Percentiles rank a stretch among this genome's conserved stretches.
These are phyloP conservation scores for Mycena epipterygia DNA, from an alignment of 768 basidiomycete genomes.

Conservation along the genomic window DNA sequence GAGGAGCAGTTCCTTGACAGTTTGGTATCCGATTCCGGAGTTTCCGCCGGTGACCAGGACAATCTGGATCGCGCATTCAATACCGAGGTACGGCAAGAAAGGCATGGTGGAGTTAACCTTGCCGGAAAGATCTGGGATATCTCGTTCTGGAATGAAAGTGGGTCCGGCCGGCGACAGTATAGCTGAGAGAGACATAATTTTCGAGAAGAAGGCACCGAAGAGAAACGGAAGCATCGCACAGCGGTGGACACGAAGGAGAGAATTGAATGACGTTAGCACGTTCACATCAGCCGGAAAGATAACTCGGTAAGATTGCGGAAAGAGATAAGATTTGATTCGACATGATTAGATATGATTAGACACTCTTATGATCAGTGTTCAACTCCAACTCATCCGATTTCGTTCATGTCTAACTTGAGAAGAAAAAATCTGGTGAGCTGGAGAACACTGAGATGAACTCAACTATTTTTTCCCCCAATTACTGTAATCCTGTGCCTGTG, in stretches of 20 bases:
- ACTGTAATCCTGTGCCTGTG: no score
- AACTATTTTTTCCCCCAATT: no score
- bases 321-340: no score
- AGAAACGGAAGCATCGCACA: background rate
- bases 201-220: background rate
- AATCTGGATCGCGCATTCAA: conserved; percentile 29
- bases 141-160: conserved; percentile 5
- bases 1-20: no score
- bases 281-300: background rate
- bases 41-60: conserved; percentile 54
- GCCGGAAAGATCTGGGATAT: conserved; percentile 54
- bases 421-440: no score
- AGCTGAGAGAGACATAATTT: background rate
- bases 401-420: no score
- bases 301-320: background rate
- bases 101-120: conserved; percentile 34
- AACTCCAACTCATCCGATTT: no score
- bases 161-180: background rate
- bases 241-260: background rate
- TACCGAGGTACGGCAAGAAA: background rate
- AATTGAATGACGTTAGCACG: background rate
- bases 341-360: no score
- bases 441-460: no score
- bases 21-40: conserved; percentile 47
- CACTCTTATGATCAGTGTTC: no score